Evolutionary conservation across 192 early-diverging fungal species (phyloP).

Genomic region (Coemansia sp.): DNA sequence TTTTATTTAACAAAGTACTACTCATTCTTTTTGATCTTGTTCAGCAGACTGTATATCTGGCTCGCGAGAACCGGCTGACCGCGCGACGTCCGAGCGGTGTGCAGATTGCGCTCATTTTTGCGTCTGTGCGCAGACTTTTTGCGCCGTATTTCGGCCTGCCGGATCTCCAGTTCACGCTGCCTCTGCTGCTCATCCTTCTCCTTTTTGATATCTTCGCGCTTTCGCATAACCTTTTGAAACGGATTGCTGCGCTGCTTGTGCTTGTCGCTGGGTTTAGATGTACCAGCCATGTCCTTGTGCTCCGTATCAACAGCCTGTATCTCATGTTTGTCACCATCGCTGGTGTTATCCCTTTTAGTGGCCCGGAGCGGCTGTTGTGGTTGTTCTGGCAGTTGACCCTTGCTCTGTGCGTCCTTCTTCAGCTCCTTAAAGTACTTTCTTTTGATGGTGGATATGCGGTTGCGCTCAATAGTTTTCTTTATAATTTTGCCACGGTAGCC

Average conservation of each 20-base stretch:
- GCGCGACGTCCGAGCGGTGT: slow-evolving; percentile 28
- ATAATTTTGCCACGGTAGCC: slow-evolving; percentile 41
- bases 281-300: not conserved
- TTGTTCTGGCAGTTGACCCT: not conserved
- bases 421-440: slow-evolving; percentile 48
- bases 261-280: not conserved
- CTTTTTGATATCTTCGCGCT: slow-evolving; percentile 22
- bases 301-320: not conserved
- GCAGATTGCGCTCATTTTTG: slow-evolving; percentile 34
- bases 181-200: slow-evolving; percentile 20
- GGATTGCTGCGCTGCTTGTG: slow-evolving; percentile 40
- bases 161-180: slow-evolving; percentile 21
- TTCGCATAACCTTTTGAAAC: slow-evolving; percentile 29
- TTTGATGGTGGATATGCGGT: slow-evolving; percentile 38
- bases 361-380: not conserved
- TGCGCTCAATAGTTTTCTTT: slow-evolving; percentile 52
- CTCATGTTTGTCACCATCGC: not conserved
- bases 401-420: slow-evolving; percentile 4
- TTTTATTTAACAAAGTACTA: slow-evolving; percentile 2
- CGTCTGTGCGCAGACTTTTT: slow-evolving; percentile 28
- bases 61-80: slow-evolving; percentile 46
- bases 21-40: slow-evolving; percentile 27
- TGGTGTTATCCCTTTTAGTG: slow-evolving; percentile 1
- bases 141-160: slow-evolving; percentile 20
- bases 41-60: slow-evolving; percentile 34